phyloP scores from a whole-genome alignment of 177 flowering plant species.

The Vitis hybrid region DNA sequence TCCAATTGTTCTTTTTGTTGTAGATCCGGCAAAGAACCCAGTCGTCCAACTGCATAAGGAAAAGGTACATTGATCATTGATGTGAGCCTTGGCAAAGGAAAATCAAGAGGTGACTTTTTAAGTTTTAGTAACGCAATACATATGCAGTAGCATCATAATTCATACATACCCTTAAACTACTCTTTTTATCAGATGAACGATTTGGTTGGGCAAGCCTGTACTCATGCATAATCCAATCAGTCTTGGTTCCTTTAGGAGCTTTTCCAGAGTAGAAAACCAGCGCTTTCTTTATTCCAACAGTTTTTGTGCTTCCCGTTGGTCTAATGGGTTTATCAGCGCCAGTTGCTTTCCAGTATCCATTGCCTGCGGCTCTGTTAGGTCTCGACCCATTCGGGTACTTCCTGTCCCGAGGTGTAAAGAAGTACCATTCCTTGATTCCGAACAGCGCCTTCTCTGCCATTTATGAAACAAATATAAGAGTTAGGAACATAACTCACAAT shows the following conservation, averaged over 20 bases:
- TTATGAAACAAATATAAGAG: not conserved
- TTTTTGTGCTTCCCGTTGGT: conserved; percentile 3
- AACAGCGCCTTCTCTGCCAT: conserved; percentile 28
- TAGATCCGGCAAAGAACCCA: conserved; percentile 33
- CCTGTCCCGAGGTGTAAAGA: conserved; percentile 28
- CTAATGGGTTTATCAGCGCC: conserved; percentile 24
- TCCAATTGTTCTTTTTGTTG: conserved; percentile 28
- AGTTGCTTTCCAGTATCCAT: conserved; percentile 11
- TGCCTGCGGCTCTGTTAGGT: conserved; percentile 28
- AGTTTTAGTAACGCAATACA: not conserved
- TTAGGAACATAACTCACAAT: not conserved
- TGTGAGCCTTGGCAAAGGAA: not conserved
- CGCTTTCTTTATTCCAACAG: conserved; percentile 28
- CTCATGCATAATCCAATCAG: conserved; percentile 37
- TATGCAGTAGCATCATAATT: not conserved
- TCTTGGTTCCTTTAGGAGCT: conserved; percentile 29
- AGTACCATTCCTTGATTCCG: conserved; percentile 31
- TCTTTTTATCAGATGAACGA: conserved; percentile 3
- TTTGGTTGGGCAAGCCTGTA: conserved; percentile 21
- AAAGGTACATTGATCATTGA: not conserved
- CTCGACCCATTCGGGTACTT: conserved; percentile 34
- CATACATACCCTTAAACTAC: conserved; percentile 22
- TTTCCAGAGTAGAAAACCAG: conserved; percentile 31
- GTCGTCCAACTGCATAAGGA: conserved; percentile 21
- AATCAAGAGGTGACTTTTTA: not conserved